Base-by-base conservation (phyloP, 441 rosid species). In the Melastoma candidum region DNA sequence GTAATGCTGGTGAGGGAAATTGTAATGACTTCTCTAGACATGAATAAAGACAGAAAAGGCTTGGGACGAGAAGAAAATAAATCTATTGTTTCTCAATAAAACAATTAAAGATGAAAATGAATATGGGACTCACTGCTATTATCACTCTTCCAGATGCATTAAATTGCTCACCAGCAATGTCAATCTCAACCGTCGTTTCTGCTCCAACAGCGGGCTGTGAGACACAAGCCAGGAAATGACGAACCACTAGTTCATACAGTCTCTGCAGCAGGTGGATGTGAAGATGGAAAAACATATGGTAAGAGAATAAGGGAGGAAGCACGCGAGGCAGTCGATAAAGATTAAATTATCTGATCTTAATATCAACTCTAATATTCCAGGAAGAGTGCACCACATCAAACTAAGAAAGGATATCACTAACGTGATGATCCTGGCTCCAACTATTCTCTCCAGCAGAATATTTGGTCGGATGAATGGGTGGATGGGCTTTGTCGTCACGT, bases 401-500 rank as follows among this genome's bases (percentile, higher is more conserved):
- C 14, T 24, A 53, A 29, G 13, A 5, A 24, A 1, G 25, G 17
- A 36, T 14, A 13, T 48, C 44, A 67, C 84, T 73, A 69, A 81
- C 98, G 60, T 63, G 83, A 74, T 92, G 98, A 65, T 92, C 98
- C 68, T 77, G 84, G 57, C 85, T 92, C 98, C 98, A 92, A 52
- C 74, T 51, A 61, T 63, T 69, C 73, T 92, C 94, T 51, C 98
- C 96, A 49, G 80, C 49, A 47, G 96, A 92, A 80, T 77, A 92
- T 61, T 85, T 92, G 50, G 98, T 87, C 9, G 98, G 98, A 60
- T 92, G 98, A 58, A 92, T 92, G 54, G 98, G 98, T 56, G 98
- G 98, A 64, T 92, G 96, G 46, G 98, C 98, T 74, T 92, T 88
- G 76, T 92, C 98, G 65, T 92, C 98, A 65, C 83, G 98, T 50